phyloP scores from a whole-genome alignment of 495 filamentous ascomycete genomes.

The Mytilinidion resinicola region DNA sequence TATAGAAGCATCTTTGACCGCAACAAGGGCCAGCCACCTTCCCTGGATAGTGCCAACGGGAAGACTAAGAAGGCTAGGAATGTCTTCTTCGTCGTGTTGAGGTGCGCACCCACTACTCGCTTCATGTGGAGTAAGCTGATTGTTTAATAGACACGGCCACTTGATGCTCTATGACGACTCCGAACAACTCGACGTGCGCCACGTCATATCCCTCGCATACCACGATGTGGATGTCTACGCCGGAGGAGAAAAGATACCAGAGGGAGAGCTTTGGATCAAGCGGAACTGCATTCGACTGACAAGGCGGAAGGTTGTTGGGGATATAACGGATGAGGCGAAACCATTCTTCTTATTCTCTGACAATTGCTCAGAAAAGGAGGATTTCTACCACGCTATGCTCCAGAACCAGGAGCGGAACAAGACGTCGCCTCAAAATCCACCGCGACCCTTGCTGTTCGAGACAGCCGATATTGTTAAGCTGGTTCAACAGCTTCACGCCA shows the following conservation, averaged over 20 bases:
- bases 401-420: constrained; percentile 69
- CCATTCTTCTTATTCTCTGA: constrained; percentile 94
- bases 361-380: constrained; percentile 90
- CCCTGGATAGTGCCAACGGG: constrained; percentile 46
- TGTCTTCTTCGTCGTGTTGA: constrained; percentile 88
- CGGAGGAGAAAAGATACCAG: constrained; percentile 67
- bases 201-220: constrained; percentile 86
- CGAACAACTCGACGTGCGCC: constrained; percentile 84
- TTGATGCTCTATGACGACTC: constrained; percentile 94
- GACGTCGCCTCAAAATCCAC: constrained; percentile 51
- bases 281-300: constrained; percentile 86
- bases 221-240: constrained; percentile 82
- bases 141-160: constrained; percentile 69
- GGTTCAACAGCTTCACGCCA: constrained; percentile 83
- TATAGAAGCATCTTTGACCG: constrained; percentile 93
- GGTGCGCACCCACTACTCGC: constrained; percentile 45
- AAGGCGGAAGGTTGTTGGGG: constrained; percentile 51
- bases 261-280: constrained; percentile 92
- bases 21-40: constrained; percentile 46
- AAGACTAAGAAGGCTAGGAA: constrained; percentile 73
- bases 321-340: constrained; percentile 53
- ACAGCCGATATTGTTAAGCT: constrained; percentile 77
- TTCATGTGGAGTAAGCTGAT: constrained; percentile 15
- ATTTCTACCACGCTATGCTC: constrained; percentile 92
- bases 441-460: constrained; percentile 71